Conservation (phyloP, 345 rosid genomes). For the Populus alba region DNA sequence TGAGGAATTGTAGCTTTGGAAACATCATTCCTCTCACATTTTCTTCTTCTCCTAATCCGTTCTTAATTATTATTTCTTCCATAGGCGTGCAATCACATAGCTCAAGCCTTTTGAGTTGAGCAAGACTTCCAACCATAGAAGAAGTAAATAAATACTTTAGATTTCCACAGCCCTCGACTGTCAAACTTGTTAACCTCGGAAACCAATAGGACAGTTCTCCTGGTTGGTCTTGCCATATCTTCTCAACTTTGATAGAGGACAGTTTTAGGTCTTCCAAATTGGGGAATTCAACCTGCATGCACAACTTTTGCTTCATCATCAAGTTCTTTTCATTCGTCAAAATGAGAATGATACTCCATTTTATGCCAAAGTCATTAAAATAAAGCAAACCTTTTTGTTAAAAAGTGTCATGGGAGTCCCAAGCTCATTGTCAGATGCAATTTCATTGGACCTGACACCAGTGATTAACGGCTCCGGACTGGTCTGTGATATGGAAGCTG, state of each 20-base stretch:
- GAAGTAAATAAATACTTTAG: slow-evolving; percentile 11
- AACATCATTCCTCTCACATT: neutral
- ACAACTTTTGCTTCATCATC: neutral
- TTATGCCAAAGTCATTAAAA: too few species aligned
- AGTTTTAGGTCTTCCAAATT: neutral
- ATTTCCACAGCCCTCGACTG: neutral
- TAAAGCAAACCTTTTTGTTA: slow-evolving; percentile 1
- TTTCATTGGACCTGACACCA: neutral
- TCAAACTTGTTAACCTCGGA: slow-evolving; percentile 4
- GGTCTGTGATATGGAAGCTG: neutral
- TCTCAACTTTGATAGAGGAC: neutral
- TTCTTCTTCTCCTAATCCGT: neutral
- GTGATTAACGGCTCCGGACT: neutral
- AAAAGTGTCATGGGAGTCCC: neutral
- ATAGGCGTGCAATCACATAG: neutral
- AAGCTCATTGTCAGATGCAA: neutral
- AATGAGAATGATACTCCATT: neutral
- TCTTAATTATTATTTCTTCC: neutral
- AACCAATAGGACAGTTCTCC: neutral
- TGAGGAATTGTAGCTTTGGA: neutral
- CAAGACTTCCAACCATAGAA: neutral
- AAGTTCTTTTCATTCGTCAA: neutral
- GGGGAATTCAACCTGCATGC: slow-evolving; percentile 9
- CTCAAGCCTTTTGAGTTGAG: neutral
- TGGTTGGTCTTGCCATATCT: slow-evolving; percentile 3